These are phyloP conservation scores for Sanghuangporus sanghuang DNA, from an alignment of 1,284 basidiomycete species.

Conservation along the genomic window DNA sequence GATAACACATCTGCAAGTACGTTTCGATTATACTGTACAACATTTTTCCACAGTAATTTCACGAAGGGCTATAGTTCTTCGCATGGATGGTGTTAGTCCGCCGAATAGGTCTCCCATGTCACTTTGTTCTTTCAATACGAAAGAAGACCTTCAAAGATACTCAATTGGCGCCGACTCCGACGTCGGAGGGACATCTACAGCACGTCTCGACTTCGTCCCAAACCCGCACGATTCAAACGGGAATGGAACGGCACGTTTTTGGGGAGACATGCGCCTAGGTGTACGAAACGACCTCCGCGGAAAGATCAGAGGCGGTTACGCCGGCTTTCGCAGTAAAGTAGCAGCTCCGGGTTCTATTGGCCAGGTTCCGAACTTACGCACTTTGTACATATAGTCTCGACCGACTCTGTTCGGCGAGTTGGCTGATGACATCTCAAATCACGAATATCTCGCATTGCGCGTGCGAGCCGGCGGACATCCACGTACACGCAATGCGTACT, in stretches of 20 bases:
- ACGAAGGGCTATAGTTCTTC: slow-evolving; percentile 42
- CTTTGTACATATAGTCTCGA: slow-evolving; percentile 37
- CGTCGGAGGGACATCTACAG: slow-evolving; percentile 80
- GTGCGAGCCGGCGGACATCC: slow-evolving; percentile 68
- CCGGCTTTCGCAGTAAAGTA: slow-evolving; percentile 80
- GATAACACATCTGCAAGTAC: slow-evolving; percentile 14
- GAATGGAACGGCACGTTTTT: slow-evolving; percentile 57
- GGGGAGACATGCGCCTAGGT: slow-evolving; percentile 63
- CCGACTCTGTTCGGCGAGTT: slow-evolving; percentile 80
- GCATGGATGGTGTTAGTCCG: slow-evolving; percentile 67
- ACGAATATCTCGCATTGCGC: slow-evolving; percentile 75
- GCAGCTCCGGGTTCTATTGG: slow-evolving; percentile 1
- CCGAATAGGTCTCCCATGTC: slow-evolving; percentile 53
- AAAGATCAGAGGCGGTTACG: slow-evolving; percentile 70
- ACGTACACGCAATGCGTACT: slow-evolving; percentile 71
- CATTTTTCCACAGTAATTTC: neutral
- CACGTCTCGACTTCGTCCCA: slow-evolving; percentile 59
- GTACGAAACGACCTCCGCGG: slow-evolving; percentile 39
- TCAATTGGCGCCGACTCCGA: slow-evolving; percentile 80
- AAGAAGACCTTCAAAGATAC: slow-evolving; percentile 52
- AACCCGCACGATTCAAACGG: slow-evolving; percentile 35
- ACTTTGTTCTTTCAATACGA: slow-evolving; percentile 58
- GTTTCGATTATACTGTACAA: neutral
- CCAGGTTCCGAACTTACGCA: slow-evolving; percentile 21
- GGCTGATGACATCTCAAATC: slow-evolving; percentile 74